Evolutionary conservation across 2,329 filamentous ascomycete genomes (phyloP), one percentile per base, ranked within the genome.

Genomic region (Colletotrichum eremochloae): DNA sequence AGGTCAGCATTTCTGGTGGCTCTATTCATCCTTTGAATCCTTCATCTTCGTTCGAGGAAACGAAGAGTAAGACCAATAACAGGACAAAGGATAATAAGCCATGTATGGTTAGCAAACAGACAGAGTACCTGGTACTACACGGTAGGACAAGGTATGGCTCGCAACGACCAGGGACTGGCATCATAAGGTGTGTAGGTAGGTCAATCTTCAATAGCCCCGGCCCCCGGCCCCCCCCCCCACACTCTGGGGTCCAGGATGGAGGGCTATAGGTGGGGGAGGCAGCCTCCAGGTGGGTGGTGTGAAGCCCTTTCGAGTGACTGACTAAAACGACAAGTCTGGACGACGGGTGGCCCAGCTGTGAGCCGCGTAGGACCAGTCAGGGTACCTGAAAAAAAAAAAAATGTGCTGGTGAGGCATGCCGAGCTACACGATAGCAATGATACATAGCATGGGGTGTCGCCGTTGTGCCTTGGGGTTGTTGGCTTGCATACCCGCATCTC

Each of bases 171-270:
- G 68, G 63, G 44, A 56, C 63, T 56, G 55, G 63, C 55, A 58
- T 48, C 55, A 42, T 56, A 29, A 57, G 55, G 33, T 31, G 15
- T 53, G 29, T 63, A 58, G 60, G 58, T 64, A 33, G 67, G 42
- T 46, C 20, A 24, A 67, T 40, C 55, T 42, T 69, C n/a, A 56
- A 55, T 61, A 61, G 55, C 60, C 70, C 69, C 69, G 58, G 33
- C 58, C 66, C 70, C 24, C 24, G 46, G 69, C 38, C 64, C 66
- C 70, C 66, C 70, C 55, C 69, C 38, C 64, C 46, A 69, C 60
- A 55, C 69, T n/a, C 66, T 64, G 66, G 66, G 70, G 70, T 64
- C 69, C 58, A 63, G 58, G 40, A 48, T 53, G 69, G 38, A 52
- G 53, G 63, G n/a, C 38, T 29, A 20, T 33, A 50, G 38, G 55